Percentiles rank a stretch among this genome's conserved stretches.
phyloP scores from a whole-genome alignment of 345 rosid species.

The Syzygium aromaticum region DNA sequence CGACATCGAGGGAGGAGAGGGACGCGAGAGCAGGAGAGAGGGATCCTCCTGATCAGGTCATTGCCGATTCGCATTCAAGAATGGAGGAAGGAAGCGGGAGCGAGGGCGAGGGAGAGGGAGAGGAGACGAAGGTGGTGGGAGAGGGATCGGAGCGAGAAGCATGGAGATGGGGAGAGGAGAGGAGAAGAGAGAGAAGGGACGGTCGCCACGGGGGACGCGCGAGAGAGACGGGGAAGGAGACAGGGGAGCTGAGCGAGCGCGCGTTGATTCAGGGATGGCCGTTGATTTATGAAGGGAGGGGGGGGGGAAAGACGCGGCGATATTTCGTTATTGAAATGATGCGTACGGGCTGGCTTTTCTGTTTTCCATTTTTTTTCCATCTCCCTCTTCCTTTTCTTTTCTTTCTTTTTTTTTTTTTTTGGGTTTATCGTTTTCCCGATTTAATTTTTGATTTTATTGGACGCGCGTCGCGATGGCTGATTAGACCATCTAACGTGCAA shows the following conservation, averaged over 20 bases:
- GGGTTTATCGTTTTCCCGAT: no score
- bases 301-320: background rate
- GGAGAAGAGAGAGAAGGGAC: background rate
- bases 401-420: fast-evolving
- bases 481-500: no score
- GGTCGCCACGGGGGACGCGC: background rate
- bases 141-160: background rate
- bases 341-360: background rate
- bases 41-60: background rate
- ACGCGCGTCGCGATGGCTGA: no score
- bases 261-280: background rate
- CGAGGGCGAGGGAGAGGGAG: background rate
- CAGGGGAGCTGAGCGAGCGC: background rate
- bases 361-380: no score
- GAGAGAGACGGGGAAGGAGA: background rate
- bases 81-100: background rate
- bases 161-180: background rate
- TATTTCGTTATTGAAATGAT: background rate
- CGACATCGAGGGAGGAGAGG: background rate
- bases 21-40: background rate
- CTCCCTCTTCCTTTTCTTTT: fast-evolving
- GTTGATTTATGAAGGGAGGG: no score
- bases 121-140: background rate
- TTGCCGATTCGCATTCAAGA: background rate
- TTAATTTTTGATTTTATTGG: no score